Conservation (phyloP, 495 filamentous ascomycete species). For the Astrocystis sublimbata region DNA sequence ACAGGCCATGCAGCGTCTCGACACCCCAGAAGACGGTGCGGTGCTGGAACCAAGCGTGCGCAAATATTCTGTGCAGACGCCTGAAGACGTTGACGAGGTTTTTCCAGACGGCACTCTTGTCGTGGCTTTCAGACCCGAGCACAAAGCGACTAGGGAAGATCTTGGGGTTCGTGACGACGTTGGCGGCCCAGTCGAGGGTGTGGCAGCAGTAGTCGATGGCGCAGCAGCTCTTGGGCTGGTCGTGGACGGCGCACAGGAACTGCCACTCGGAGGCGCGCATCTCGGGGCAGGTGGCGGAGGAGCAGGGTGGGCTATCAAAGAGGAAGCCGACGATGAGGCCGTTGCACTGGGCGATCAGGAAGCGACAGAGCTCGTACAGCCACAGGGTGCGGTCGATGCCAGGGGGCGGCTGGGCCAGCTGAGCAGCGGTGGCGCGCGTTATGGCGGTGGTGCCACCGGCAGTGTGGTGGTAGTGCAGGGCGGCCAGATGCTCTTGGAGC, state of each 20-base stretch:
- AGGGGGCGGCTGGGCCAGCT: constrained; percentile 75
- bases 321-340: constrained; percentile 88
- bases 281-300: constrained; percentile 83
- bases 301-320: constrained; percentile 84
- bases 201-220: constrained; percentile 99
- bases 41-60: constrained; percentile 98
- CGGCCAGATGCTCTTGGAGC: constrained; percentile 96
- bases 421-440: constrained; percentile 66
- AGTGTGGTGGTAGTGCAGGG: constrained; percentile 80
- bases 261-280: constrained; percentile 99
- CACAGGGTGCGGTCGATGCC: constrained; percentile 82
- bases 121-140: constrained; percentile 57
- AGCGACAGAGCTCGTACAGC: constrained; percentile 97
- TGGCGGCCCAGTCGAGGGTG: constrained; percentile 94
- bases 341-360: constrained; percentile 91
- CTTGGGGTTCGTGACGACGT: constrained; percentile 84
- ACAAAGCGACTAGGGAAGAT: constrained; percentile 88
- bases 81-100: constrained; percentile 93
- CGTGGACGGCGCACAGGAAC: constrained; percentile 96
- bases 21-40: constrained; percentile 93
- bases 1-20: constrained; percentile 83
- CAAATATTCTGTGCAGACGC: constrained; percentile 92
- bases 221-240: constrained; percentile 90
- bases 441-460: constrained; percentile 65
- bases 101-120: constrained; percentile 68